A percentile compares a stretch with the other conserved stretches of the same genome.
Conservation (phyloP, 2,329 filamentous ascomycete species). For the Verticillium isaacii region DNA sequence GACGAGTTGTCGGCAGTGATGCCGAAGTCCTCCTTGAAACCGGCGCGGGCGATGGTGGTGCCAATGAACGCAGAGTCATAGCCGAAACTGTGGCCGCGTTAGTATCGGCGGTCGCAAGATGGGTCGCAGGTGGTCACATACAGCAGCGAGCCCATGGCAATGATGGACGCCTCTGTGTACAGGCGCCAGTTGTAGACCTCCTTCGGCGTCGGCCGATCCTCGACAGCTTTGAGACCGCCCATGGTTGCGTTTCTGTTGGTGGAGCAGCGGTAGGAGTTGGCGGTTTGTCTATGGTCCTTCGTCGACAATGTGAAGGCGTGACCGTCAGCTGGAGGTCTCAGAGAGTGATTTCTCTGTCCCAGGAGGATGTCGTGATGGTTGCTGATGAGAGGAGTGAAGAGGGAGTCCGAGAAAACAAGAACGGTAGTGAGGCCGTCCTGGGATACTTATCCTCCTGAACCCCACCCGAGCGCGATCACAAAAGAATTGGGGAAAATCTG, state of each 20-base stretch:
- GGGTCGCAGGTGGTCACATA: conserved; percentile 13
- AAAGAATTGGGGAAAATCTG: conserved; percentile 3
- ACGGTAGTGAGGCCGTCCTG: background rate
- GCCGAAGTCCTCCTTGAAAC: conserved; percentile 38
- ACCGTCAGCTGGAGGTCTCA: background rate
- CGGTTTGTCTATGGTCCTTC: background rate
- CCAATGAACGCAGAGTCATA: conserved; percentile 52
- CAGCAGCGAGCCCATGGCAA: conserved; percentile 41
- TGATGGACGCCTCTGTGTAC: conserved; percentile 41
- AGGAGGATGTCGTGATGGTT: background rate
- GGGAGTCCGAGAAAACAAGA: background rate
- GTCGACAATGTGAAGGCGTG: background rate
- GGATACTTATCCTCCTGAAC: conserved; percentile 3
- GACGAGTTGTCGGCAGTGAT: conserved; percentile 22
- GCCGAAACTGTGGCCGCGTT: conserved; percentile 32
- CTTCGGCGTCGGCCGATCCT: conserved; percentile 50
- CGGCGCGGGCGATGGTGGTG: conserved; percentile 44
- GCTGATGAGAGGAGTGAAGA: background rate
- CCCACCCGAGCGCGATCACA: background rate
- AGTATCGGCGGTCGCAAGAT: background rate
- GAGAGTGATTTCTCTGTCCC: background rate
- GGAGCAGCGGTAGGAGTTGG: background rate
- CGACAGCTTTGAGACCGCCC: conserved; percentile 39
- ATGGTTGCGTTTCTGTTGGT: conserved; percentile 15
- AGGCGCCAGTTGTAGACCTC: conserved; percentile 51